Conservation (phyloP, 139 green algal genomes). For the Chlamydomonas sphaeroides region DNA sequence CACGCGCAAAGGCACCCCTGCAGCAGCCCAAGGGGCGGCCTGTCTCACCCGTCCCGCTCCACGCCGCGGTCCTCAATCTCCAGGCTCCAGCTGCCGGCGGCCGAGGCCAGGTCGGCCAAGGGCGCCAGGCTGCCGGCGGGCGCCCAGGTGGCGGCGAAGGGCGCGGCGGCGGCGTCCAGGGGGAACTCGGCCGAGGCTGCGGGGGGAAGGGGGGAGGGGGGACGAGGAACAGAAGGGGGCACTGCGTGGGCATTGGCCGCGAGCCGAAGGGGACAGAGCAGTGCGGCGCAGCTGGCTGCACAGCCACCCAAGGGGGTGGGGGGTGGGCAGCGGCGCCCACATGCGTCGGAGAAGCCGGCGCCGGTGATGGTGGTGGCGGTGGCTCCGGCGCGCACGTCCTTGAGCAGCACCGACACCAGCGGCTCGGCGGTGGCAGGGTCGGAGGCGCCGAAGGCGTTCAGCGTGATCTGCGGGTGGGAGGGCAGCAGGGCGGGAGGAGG, state of each 20-base stretch:
- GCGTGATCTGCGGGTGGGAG: not conserved
- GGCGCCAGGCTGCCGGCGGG: not conserved
- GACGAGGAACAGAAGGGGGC: not conserved
- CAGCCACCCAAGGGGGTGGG: not conserved
- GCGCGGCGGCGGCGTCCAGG: not conserved
- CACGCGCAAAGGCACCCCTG: no score
- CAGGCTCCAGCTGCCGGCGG: slow-evolving; percentile 13
- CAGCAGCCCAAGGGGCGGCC: no score
- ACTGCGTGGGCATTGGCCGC: no score
- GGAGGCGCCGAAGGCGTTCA: not conserved
- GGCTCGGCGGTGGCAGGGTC: not conserved
- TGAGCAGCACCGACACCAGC: slow-evolving; percentile 9
- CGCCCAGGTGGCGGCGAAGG: slow-evolving; percentile 7
- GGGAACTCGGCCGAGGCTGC: slow-evolving; percentile 13
- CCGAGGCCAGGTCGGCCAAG: not conserved
- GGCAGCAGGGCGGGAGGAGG: no score
- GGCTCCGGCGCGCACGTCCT: slow-evolving; percentile 6
- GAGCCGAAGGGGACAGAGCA: no score
- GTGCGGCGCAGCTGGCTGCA: not conserved
- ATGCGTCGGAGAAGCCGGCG: not conserved
- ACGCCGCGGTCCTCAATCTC: not conserved
- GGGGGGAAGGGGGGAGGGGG: not conserved
- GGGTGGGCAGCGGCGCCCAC: not conserved
- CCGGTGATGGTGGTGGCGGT: not conserved
- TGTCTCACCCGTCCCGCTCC: not conserved